Conservation (phyloP, 192 early-diverging fungal species). For the Coemansia sp. region DNA sequence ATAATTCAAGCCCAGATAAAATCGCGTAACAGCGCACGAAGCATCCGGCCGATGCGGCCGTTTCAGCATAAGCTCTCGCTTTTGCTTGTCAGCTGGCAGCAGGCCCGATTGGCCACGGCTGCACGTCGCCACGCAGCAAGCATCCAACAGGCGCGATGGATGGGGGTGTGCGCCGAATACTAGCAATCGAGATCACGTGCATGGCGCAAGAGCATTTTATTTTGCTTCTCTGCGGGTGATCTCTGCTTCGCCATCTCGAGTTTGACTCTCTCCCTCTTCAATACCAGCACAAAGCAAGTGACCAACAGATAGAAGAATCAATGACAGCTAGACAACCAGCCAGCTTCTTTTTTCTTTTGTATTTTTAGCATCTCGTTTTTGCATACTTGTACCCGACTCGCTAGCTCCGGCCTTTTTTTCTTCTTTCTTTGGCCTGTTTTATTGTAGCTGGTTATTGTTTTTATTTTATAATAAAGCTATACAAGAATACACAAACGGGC, state of each 20-base stretch:
- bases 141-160: background rate
- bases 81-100: too few species aligned
- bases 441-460: conserved; percentile 2
- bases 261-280: conserved; percentile 12
- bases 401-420: conserved; percentile 1
- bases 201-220: conserved; percentile 6
- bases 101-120: background rate
- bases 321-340: background rate
- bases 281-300: conserved; percentile 1
- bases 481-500: conserved; percentile 7
- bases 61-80: too few species aligned
- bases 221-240: conserved; percentile 32
- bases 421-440: background rate
- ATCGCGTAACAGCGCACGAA: too few species aligned
- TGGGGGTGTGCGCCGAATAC: background rate
- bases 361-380: conserved; percentile 10
- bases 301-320: background rate
- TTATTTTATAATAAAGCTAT: background rate
- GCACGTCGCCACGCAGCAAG: background rate
- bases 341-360: conserved; percentile 9
- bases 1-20: too few species aligned
- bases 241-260: conserved; percentile 25
- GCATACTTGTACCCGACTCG: background rate
- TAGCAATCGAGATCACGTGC: conserved; percentile 32
- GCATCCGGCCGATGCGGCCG: too few species aligned